Evolutionary conservation across 2,329 filamentous ascomycete species (phyloP).

Genomic region (Arthrinium phaeospermum): DNA sequence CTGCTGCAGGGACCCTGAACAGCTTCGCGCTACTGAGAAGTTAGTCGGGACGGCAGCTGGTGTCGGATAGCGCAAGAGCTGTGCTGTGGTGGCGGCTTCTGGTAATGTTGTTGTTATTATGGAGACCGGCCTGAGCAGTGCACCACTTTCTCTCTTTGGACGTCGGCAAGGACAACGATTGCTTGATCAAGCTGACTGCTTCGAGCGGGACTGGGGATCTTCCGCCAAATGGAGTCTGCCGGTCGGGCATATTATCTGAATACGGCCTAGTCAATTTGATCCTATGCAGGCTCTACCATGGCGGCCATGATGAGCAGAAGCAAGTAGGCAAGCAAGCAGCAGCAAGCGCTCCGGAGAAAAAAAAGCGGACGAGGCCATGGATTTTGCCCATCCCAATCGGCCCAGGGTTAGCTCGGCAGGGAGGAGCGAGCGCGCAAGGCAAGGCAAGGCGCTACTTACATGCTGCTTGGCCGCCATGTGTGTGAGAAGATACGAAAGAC

Average conservation of each 20-base stretch:
- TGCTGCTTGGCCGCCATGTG: background rate
- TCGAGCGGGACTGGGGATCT: conserved; percentile 42
- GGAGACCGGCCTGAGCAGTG: background rate
- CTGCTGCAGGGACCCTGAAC: conserved; percentile 11
- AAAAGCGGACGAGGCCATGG: conserved; percentile 2
- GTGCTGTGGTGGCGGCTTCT: conserved; percentile 6
- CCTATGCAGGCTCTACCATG: conserved; percentile 4
- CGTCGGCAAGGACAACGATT: conserved; percentile 30
- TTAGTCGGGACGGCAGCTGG: background rate
- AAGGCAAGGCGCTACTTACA: background rate
- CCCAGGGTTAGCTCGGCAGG: conserved; percentile 11
- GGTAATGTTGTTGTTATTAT: background rate
- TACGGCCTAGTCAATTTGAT: conserved; percentile 36
- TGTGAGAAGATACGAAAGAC: background rate
- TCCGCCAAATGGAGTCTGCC: conserved; percentile 43
- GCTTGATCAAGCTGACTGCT: conserved; percentile 43
- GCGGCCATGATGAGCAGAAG: conserved; percentile 13
- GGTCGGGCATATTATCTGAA: conserved; percentile 44
- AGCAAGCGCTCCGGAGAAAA: background rate
- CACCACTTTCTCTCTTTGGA: conserved; percentile 22
- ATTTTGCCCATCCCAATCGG: conserved; percentile 1
- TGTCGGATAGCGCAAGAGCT: background rate
- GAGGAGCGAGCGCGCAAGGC: conserved; percentile 1
- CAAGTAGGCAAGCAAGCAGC: conserved; percentile 2
- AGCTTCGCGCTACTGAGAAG: conserved; percentile 9